phyloP scores from a whole-genome alignment of 768 basidiomycete genomes.

The Termitomyces eurrhizus region DNA sequence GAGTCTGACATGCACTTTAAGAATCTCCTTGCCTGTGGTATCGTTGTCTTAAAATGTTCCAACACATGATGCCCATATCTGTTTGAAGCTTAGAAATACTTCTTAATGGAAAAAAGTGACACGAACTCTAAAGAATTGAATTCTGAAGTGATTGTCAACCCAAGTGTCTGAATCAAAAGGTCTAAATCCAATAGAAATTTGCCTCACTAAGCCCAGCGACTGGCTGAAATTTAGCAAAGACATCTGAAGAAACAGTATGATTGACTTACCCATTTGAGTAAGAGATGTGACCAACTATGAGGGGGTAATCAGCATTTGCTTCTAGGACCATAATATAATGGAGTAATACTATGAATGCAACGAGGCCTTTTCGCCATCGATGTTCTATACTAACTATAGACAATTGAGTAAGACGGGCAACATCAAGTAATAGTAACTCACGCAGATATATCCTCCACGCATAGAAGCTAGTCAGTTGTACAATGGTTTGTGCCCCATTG shows the following conservation, averaged over 20 bases:
- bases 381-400: not conserved
- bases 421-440: not conserved
- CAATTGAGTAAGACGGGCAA: not conserved
- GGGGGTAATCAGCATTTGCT: not conserved
- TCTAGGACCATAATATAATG: not conserved
- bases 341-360: not conserved
- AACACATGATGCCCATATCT: not conserved
- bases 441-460: not conserved
- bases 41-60: not conserved
- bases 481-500: not conserved
- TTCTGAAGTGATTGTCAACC: not conserved
- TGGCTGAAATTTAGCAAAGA: not conserved
- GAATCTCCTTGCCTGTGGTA: not conserved
- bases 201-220: not conserved
- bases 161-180: not conserved
- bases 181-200: not conserved
- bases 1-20: not conserved
- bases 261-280: not conserved
- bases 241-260: not conserved
- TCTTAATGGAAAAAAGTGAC: not conserved
- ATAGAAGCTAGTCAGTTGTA: not conserved
- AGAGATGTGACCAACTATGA: not conserved
- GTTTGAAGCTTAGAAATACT: not conserved
- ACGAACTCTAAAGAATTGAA: not conserved
- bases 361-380: not conserved